These are phyloP conservation scores for Saccharomycopsis capsularis DNA, from an alignment of 805 yeast species.

Conservation along the genomic window DNA sequence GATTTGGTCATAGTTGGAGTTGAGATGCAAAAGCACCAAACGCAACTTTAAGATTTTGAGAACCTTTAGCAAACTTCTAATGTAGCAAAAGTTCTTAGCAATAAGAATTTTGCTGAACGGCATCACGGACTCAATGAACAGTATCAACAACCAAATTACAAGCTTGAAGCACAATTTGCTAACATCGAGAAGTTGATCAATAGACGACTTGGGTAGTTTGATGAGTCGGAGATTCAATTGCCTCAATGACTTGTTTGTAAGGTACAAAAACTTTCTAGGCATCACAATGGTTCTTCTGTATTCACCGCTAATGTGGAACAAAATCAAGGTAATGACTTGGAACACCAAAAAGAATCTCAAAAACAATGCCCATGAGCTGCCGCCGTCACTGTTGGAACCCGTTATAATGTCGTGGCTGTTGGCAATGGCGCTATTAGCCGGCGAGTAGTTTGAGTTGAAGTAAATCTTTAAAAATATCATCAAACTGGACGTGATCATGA, in stretches of 20 bases:
- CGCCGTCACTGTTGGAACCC: conserved; percentile 1
- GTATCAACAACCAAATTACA: conserved; percentile 2
- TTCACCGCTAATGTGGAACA: conserved; percentile 85
- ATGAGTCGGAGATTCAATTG: conserved; percentile 76
- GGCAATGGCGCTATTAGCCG: background rate
- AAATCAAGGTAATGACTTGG: conserved; percentile 55
- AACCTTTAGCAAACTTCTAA: conserved; percentile 6
- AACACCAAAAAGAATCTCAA: conserved; percentile 53
- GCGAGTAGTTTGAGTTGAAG: conserved; percentile 9
- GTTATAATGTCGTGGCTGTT: background rate
- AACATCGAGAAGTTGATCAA: conserved; percentile 12
- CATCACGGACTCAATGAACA: conserved; percentile 5
- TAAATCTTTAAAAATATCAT: conserved; percentile 35
- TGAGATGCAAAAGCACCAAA: conserved; percentile 15
- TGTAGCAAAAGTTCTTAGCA: conserved; percentile 12
- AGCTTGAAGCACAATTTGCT: conserved; percentile 1
- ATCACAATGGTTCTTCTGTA: conserved; percentile 76
- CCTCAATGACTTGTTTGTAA: conserved; percentile 85
- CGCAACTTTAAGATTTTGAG: conserved; percentile 15
- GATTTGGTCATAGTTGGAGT: conserved; percentile 15
- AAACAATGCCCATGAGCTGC: conserved; percentile 14
- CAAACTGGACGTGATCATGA: conserved; percentile 36
- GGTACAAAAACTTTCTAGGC: conserved; percentile 69
- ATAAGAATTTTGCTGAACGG: conserved; percentile 10
- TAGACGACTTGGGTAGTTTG: conserved; percentile 34